A percentile compares a stretch with the other conserved stretches of the same genome.
phyloP scores from a whole-genome alignment of 192 early-diverging fungal species.

The Obelidium mucronatum region DNA sequence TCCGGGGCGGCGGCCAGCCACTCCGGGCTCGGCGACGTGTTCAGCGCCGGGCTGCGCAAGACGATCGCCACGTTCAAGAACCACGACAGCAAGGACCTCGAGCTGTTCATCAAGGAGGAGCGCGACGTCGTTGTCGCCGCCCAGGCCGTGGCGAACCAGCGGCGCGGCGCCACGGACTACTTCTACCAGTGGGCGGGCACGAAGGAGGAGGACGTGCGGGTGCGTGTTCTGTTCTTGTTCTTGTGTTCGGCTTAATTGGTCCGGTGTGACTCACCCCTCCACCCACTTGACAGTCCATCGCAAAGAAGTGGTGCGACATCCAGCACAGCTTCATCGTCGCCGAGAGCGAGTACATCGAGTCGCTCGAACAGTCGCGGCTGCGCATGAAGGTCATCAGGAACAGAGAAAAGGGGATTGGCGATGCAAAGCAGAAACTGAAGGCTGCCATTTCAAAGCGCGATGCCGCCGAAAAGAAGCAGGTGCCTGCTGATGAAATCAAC shows the following conservation, averaged over 20 bases:
- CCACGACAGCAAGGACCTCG: constrained; percentile 12
- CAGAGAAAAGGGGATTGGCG: constrained; percentile 31
- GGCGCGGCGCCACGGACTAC: background rate
- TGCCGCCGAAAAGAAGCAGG: constrained; percentile 30
- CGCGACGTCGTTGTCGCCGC: constrained; percentile 33
- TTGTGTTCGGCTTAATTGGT: background rate
- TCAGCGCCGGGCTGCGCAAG: constrained; percentile 6
- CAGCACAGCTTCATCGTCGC: constrained; percentile 16
- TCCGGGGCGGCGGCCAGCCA: background rate
- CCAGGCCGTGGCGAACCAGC: background rate
- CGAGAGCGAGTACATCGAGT: constrained; percentile 23
- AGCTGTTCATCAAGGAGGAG: constrained; percentile 33
- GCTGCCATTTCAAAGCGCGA: constrained; percentile 6
- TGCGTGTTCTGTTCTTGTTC: background rate
- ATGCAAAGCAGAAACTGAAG: constrained; percentile 16
- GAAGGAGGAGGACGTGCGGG: constrained; percentile 35
- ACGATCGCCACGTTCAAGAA: constrained; percentile 25
- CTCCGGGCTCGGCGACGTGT: background rate
- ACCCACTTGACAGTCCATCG: constrained; percentile 10
- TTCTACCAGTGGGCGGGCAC: constrained; percentile 12
- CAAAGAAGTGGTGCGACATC: constrained; percentile 6
- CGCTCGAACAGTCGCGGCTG: constrained; percentile 20
- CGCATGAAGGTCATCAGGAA: constrained; percentile 35
- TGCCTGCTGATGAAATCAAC: constrained; percentile 7
- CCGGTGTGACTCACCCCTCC: background rate